A percentile compares a stretch with the other conserved stretches of the same genome.
Evolutionary conservation across 2,329 filamentous ascomycete species (phyloP).

Genomic region (Microdochium paspali): DNA sequence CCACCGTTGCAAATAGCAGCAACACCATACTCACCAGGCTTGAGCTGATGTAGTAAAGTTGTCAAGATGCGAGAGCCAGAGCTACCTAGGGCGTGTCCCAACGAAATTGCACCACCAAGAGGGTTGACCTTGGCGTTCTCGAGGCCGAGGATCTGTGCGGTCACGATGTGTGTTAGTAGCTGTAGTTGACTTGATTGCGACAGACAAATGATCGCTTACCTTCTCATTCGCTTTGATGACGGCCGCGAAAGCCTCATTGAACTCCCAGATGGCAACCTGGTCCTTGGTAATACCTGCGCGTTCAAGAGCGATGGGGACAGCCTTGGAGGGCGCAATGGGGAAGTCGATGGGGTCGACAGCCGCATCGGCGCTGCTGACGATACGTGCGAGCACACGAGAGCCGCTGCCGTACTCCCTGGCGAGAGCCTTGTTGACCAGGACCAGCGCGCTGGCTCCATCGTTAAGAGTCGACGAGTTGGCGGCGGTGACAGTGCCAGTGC

Average conservation of each 20-base stretch:
- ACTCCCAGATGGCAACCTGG: conserved; percentile 92
- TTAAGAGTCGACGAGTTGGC: conserved; percentile 93
- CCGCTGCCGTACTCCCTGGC: conserved; percentile 70
- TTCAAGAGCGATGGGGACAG: conserved; percentile 81
- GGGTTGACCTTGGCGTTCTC: conserved; percentile 75
- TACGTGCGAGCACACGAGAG: conserved; percentile 77
- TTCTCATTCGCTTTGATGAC: conserved; percentile 93
- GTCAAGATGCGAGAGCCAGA: conserved; percentile 87
- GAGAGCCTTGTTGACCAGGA: conserved; percentile 72
- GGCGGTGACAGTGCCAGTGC: conserved; percentile 83
- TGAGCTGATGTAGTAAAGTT: conserved; percentile 82
- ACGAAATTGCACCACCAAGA: conserved; percentile 80
- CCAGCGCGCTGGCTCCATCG: conserved; percentile 84
- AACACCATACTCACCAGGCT: conserved; percentile 87
- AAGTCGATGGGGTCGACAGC: conserved; percentile 90
- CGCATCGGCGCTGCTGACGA: conserved; percentile 80
- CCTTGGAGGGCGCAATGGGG: conserved; percentile 83
- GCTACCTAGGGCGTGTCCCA: conserved; percentile 88
- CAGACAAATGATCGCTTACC: conserved; percentile 28
- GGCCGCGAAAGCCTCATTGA: conserved; percentile 95
- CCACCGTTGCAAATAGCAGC: conserved; percentile 97
- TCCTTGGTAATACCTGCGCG: conserved; percentile 85
- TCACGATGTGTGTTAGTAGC: no score
- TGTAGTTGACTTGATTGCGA: no score
- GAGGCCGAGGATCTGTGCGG: conserved; percentile 62